Evolutionary conservation across 202 grass and related monocot species (phyloP), one percentile per base, ranked within the genome.

Genomic region (Musa balbisiana): DNA sequence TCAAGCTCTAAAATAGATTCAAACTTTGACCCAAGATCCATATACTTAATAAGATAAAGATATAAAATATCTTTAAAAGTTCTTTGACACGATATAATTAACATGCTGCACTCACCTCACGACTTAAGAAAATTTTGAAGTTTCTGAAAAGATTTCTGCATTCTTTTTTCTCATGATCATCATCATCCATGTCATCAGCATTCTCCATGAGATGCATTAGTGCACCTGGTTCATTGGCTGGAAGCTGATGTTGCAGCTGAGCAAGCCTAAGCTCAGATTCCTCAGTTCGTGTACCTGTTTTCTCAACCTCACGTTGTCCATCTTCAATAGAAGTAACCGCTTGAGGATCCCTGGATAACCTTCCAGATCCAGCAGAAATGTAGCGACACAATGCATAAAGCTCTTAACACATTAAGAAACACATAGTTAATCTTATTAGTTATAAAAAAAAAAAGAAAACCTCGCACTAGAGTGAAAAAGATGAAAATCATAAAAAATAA

Each of bases 141-240:
- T 88, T 91, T 81, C 80, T 94, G 70, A 98, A 98, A 73, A 98
- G 86, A 76, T 65, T 87, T 84, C 82, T 94, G 71, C 88, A 92
- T 53, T 92, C 83, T 72, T 85, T 98, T 67, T 83, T 78, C 13
- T 76, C 17, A 0, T 98, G 89, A 3, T 85, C 85, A 49, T 71
- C 80, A 67, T 98, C 95, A 79, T 55, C 78, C 76, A 58, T 75
- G 76, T 55, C 80, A 83, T 77, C 81, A 19, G 87, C 83, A 85
- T 98, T 91, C 81, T 92, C 91, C 55, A 98, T 72, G 76, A 98
- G 91, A 84, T 94, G 85, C 95, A 98, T 98, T 68, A 98, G 79
- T 10, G 91, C 77, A 66, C 95, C 95, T 79, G 91, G 91, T 88
- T 98, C 95, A 80, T 98, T 98, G 81, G 87, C 54, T 51, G 88